These are phyloP conservation scores for Pythium aristosporum DNA, from an alignment of 352 stramenopile genomes.

Conservation along the genomic window DNA sequence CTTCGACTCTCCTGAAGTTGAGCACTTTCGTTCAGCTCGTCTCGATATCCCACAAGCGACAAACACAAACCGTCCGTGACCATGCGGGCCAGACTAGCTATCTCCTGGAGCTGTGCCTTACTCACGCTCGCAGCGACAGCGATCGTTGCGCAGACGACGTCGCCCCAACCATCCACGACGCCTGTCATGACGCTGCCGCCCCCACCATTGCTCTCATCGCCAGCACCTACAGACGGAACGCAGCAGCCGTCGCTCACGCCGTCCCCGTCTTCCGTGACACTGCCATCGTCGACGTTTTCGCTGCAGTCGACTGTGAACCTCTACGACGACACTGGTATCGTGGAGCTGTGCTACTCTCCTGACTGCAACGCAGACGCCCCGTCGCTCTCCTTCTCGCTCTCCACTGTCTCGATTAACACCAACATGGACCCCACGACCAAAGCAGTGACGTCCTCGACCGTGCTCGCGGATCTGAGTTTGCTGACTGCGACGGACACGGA, in stretches of 20 bases:
- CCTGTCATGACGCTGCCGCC: too few relatives aligned
- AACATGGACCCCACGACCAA: not conserved
- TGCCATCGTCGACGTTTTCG: too few relatives aligned
- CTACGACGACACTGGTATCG: not conserved
- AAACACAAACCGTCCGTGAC: not conserved
- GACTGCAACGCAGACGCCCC: conserved; percentile 1
- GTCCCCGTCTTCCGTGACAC: too few relatives aligned
- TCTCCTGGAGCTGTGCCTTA: not conserved
- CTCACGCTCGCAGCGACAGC: not conserved
- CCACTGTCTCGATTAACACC: not conserved
- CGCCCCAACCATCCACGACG: too few relatives aligned
- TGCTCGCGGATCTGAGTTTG: not conserved
- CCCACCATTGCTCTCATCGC: too few relatives aligned
- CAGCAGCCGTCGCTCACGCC: too few relatives aligned
- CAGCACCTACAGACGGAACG: too few relatives aligned
- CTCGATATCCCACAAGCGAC: too few relatives aligned
- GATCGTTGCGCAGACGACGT: too few relatives aligned
- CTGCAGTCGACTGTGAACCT: not conserved
- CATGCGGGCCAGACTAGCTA: not conserved
- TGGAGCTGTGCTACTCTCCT: conserved; percentile 3
- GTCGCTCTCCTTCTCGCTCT: conserved; percentile 4
- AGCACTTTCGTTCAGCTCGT: too few relatives aligned
- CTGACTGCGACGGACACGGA: not conserved
- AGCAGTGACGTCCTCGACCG: not conserved
- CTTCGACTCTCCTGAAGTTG: too few relatives aligned